Percentiles rank a stretch among this genome's conserved stretches.
These are phyloP conservation scores for Tetragonia tetragonoides DNA, from an alignment of 148 eudicot genomes.

Conservation along the genomic window DNA sequence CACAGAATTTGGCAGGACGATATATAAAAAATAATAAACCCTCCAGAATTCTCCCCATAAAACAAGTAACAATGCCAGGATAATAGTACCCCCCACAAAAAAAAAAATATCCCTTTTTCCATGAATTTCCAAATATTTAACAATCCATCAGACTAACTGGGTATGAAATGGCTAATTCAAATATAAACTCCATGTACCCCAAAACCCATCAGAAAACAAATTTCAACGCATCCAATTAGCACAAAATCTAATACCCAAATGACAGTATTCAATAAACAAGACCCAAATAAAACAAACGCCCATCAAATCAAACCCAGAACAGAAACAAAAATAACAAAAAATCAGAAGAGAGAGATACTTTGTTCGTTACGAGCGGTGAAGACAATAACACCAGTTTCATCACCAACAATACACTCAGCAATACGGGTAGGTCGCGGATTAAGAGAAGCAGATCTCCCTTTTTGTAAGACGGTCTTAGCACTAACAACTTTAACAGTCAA, in stretches of 20 bases:
- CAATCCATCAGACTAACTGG: too few species aligned
- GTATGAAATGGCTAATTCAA: too few species aligned
- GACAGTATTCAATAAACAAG: too few species aligned
- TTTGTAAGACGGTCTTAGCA: slow-evolving; percentile 32
- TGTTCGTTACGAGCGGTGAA: slow-evolving; percentile 47
- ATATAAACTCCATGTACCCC: too few species aligned
- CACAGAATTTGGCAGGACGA: too few species aligned
- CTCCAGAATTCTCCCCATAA: neutral
- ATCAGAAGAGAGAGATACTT: slow-evolving; percentile 17
- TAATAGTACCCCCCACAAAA: too few species aligned
- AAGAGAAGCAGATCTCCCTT: slow-evolving; percentile 28
- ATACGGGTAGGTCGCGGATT: slow-evolving; percentile 31
- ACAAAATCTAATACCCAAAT: too few species aligned
- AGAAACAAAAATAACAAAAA: neutral
- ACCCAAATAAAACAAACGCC: neutral
- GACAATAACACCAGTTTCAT: slow-evolving; percentile 39
- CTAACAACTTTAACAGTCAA: slow-evolving; percentile 40
- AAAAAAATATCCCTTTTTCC: too few species aligned
- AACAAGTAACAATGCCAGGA: neutral
- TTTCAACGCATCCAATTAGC: too few species aligned
- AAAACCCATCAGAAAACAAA: too few species aligned
- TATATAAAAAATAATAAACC: neutral
- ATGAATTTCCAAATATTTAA: too few species aligned
- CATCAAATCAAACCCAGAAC: neutral
- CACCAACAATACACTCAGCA: slow-evolving; percentile 45